These are phyloP conservation scores for Exophiala lecanii-corni DNA, from an alignment of 2,329 filamentous ascomycete genomes.

Conservation along the genomic window DNA sequence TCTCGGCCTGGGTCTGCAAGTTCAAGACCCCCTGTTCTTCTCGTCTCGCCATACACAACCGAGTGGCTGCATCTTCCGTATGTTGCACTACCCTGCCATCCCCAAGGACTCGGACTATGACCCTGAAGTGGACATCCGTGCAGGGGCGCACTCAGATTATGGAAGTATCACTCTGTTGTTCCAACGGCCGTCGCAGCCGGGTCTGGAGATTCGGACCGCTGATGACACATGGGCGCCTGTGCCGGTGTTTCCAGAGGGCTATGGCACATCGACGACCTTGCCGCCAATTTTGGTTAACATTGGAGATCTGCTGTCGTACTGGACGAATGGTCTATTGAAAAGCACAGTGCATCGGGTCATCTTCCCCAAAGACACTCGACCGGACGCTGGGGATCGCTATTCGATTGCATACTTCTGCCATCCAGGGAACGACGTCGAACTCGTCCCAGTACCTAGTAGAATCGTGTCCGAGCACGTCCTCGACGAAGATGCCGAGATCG, in stretches of 20 bases:
- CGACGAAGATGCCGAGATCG: conserved; percentile 35
- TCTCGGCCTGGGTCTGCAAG: conserved; percentile 71
- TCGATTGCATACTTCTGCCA: conserved; percentile 61
- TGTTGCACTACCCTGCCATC: conserved; percentile 68
- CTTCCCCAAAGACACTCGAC: conserved; percentile 51
- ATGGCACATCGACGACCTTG: conserved; percentile 41
- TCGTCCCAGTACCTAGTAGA: conserved; percentile 53
- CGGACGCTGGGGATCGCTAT: conserved; percentile 47
- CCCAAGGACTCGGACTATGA: conserved; percentile 40
- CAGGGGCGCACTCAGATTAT: conserved; percentile 48
- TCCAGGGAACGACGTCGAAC: conserved; percentile 50
- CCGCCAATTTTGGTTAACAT: conserved; percentile 72
- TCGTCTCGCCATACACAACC: conserved; percentile 50
- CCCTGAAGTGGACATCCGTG: conserved; percentile 64
- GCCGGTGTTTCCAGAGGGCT: conserved; percentile 58
- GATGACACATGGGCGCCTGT: conserved; percentile 60
- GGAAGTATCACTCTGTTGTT: conserved; percentile 68
- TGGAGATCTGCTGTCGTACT: conserved; percentile 72
- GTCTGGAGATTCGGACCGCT: conserved; percentile 72
- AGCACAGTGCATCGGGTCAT: conserved; percentile 87
- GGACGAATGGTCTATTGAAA: conserved; percentile 83
- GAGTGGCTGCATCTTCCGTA: conserved; percentile 59
- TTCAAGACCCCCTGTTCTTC: conserved; percentile 33
- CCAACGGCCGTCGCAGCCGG: conserved; percentile 76
- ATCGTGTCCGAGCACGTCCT: conserved; percentile 38